Evolutionary conservation across 257 asterid genomes (phyloP).

Genomic region (Solanum microdontum): DNA sequence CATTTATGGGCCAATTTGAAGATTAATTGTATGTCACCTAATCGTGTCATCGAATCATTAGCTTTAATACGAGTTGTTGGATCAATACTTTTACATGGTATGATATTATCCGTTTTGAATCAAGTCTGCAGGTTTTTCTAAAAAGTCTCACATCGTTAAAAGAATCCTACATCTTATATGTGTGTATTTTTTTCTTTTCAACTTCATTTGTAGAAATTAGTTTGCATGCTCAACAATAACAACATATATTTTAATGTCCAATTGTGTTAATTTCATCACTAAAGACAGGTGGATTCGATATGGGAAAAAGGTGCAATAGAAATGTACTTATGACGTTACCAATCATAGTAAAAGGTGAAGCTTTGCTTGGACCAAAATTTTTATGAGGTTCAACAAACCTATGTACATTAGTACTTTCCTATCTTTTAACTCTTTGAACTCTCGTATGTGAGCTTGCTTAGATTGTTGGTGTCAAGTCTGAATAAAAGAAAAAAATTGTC

Average conservation of each 20-base stretch:
- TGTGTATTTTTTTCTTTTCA: no score
- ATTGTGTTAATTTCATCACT: neutral
- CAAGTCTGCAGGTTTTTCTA: accelerated
- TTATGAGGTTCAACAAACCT: no score
- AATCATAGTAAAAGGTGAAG: neutral
- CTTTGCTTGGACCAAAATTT: neutral
- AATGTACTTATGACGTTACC: neutral
- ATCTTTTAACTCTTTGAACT: no score
- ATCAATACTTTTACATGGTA: no score
- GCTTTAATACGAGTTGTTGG: no score
- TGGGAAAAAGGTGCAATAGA: no score
- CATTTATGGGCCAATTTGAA: neutral
- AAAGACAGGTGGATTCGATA: neutral
- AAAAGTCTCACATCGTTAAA: neutral
- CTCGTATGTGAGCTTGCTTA: accelerated
- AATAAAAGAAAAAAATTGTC: no score
- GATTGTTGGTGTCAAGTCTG: no score
- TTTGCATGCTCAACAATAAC: neutral
- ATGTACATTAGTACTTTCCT: neutral
- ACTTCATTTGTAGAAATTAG: neutral
- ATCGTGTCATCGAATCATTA: neutral
- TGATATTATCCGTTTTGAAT: no score
- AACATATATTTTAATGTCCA: neutral
- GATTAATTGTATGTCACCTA: neutral
- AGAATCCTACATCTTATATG: no score